A percentile compares a stretch with the other conserved stretches of the same genome.
Evolutionary conservation across 176 grass and related monocot species (phyloP).

Genomic region (Cymbopogon citratus): DNA sequence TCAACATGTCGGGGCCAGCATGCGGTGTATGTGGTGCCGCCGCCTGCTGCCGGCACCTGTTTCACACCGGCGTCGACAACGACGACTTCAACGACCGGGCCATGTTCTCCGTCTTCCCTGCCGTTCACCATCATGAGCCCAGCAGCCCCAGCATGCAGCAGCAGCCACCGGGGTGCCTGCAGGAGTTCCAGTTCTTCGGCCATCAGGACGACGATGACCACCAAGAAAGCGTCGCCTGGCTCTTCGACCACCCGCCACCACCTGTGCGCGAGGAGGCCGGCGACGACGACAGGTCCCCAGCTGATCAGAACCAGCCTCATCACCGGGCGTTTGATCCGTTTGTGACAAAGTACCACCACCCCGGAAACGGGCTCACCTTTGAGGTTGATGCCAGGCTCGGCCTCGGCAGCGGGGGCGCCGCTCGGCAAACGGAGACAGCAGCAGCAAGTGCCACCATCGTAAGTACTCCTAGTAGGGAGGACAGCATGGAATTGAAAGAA

Average conservation of each 20-base stretch:
- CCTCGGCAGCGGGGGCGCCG: background rate
- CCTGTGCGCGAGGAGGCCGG: background rate
- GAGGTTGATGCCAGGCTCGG: background rate
- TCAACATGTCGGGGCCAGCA: background rate
- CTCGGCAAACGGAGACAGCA: background rate
- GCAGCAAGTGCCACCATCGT: constrained; percentile 15
- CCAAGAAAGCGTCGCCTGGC: constrained; percentile 1
- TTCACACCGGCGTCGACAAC: background rate
- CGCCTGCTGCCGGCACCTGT: background rate
- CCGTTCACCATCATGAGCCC: background rate
- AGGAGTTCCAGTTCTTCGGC: constrained; percentile 27
- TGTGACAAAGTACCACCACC: background rate
- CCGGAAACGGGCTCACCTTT: constrained; percentile 6
- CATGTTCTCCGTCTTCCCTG: background rate
- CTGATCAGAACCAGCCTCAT: background rate
- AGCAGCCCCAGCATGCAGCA: background rate
- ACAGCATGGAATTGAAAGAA: background rate
- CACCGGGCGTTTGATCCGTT: background rate
- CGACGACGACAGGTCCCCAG: background rate
- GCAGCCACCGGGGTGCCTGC: background rate
- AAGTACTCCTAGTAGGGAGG: background rate
- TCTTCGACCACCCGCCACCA: constrained; percentile 4
- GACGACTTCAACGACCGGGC: background rate
- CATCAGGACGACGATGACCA: background rate
- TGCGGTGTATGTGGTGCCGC: background rate